Conservation (phyloP, 768 basidiomycete species). For the Lentinula edodes region DNA sequence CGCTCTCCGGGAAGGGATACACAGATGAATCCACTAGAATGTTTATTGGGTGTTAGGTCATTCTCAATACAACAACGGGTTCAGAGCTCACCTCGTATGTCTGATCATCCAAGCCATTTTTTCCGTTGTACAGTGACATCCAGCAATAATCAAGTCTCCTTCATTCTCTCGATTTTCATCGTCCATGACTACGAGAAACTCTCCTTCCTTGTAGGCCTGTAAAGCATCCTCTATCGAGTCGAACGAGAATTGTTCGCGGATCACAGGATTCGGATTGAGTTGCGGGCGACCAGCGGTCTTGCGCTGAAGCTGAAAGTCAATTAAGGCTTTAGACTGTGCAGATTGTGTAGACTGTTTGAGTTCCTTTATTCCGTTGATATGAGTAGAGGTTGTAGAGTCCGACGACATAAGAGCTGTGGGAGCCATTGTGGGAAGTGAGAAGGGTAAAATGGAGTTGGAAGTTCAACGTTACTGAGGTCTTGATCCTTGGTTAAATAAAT, state of each 20-base stretch:
- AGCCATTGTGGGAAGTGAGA: not conserved
- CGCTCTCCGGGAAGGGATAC: conserved; percentile 74
- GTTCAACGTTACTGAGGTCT: not conserved
- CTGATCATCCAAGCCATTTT: conserved; percentile 99
- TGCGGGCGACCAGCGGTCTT: conserved; percentile 19
- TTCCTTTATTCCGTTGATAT: not conserved
- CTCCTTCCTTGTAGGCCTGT: conserved; percentile 67
- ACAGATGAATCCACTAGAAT: conserved; percentile 85
- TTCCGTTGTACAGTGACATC: conserved; percentile 78
- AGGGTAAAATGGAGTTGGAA: not conserved
- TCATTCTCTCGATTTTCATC: conserved; percentile 96
- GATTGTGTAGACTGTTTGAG: not conserved
- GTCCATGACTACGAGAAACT: conserved; percentile 97
- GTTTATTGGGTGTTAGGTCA: not conserved
- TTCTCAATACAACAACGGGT: not conserved
- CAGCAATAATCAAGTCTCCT: conserved; percentile 92
- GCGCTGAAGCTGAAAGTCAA: not conserved
- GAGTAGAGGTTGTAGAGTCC: not conserved
- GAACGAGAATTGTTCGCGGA: conserved; percentile 52
- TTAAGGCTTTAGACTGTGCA: not conserved
- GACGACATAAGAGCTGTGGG: not conserved
- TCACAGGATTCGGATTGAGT: conserved; percentile 20
- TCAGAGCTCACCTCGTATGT: conserved; percentile 72
- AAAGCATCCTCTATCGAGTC: conserved; percentile 80
- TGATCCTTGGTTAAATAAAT: not conserved